Conservation (phyloP, 192 early-diverging fungal genomes). For the Oehlia diaphana region DNA sequence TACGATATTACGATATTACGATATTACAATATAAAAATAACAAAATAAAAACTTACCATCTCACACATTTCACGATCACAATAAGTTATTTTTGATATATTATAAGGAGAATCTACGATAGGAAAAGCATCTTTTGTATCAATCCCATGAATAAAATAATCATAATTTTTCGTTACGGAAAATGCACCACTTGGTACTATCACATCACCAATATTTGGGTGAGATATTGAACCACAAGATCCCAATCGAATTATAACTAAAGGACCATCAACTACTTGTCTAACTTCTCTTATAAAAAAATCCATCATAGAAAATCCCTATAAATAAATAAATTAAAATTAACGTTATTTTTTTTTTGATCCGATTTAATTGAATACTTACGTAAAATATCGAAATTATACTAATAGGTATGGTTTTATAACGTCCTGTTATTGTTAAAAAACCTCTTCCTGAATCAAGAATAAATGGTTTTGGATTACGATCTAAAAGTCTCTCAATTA, state of each 20-base stretch:
- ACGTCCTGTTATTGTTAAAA: constrained; percentile 82
- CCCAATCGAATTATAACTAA: constrained; percentile 83
- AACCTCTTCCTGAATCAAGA: constrained; percentile 69
- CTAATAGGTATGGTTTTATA: constrained; percentile 74
- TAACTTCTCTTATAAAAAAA: constrained; percentile 85
- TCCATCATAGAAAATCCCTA: constrained; percentile 85
- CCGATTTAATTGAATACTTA: background rate
- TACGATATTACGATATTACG: too few species aligned
- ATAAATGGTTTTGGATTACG: constrained; percentile 47
- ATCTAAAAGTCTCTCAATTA: constrained; percentile 66
- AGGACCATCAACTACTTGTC: constrained; percentile 76
- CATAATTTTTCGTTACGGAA: constrained; percentile 68
- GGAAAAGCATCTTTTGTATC: constrained; percentile 20
- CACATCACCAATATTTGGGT: constrained; percentile 59
- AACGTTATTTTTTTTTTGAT: too few species aligned
- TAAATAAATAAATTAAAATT: background rate
- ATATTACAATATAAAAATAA: background rate
- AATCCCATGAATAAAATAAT: constrained; percentile 60
- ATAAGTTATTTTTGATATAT: constrained; percentile 57
- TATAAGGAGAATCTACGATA: constrained; percentile 54
- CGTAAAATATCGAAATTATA: constrained; percentile 74
- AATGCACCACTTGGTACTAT: constrained; percentile 70
- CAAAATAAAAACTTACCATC: constrained; percentile 24
- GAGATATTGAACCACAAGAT: constrained; percentile 78
- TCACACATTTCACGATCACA: constrained; percentile 61